Evolutionary conservation across 495 filamentous ascomycete species (phyloP).

Genomic region (Xanthoparmelia taractica): DNA sequence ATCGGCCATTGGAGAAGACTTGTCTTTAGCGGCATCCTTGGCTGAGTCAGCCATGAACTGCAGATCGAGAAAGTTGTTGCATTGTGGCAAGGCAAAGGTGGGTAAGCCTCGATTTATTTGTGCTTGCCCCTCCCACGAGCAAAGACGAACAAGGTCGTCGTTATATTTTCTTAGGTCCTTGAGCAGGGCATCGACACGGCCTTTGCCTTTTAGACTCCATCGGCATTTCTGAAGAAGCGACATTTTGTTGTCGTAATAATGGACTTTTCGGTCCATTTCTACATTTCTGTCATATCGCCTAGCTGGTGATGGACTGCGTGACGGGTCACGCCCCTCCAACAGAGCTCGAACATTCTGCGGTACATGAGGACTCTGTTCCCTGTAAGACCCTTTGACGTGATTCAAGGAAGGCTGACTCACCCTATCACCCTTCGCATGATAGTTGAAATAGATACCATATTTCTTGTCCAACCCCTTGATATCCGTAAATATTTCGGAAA

Average conservation of each 20-base stretch:
- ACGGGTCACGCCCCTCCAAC: neutral
- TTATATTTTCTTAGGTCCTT: conserved; percentile 3
- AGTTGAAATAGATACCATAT: neutral
- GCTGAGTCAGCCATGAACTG: conserved; percentile 4
- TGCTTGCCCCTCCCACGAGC: neutral
- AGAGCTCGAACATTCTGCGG: neutral
- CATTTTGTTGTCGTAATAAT: conserved; percentile 4
- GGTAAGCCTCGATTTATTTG: conserved; percentile 4
- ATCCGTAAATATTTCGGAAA: conserved; percentile 1
- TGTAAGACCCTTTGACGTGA: neutral
- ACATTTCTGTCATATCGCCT: neutral
- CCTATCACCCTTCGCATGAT: neutral
- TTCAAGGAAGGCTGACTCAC: neutral
- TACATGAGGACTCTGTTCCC: neutral
- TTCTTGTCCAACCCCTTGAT: neutral
- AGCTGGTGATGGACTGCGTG: neutral
- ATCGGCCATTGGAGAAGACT: conserved; percentile 3
- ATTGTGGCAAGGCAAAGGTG: neutral
- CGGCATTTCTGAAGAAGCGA: conserved; percentile 4
- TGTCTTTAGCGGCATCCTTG: conserved; percentile 1
- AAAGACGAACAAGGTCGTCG: conserved; percentile 3
- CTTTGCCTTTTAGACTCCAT: conserved; percentile 7
- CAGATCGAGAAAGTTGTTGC: conserved; percentile 7
- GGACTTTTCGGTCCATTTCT: neutral
- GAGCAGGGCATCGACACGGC: neutral